Conservation (phyloP, 805 yeast genomes). For the Deakozyma indianensis region DNA sequence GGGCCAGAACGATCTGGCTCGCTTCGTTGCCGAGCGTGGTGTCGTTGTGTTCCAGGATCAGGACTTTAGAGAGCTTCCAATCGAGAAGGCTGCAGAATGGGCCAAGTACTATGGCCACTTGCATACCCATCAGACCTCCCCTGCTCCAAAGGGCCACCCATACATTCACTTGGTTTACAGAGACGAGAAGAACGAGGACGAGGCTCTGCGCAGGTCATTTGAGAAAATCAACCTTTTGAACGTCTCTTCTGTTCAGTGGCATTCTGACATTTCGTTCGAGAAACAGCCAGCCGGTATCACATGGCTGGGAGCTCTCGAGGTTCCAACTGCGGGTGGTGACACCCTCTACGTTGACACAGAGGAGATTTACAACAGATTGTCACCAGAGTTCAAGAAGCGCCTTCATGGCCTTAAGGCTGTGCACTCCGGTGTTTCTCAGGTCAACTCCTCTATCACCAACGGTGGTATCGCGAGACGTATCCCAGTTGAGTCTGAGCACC, state of each 20-base stretch:
- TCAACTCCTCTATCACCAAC: conserved; percentile 26
- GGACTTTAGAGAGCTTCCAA: conserved; percentile 36
- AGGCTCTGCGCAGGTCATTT: conserved; percentile 9
- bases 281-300: conserved; percentile 64
- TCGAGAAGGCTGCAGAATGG: conserved; percentile 26
- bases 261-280: conserved; percentile 63
- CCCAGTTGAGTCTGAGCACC: conserved; percentile 39
- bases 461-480: conserved; percentile 33
- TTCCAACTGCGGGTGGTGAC: conserved; percentile 58
- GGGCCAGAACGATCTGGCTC: conserved; percentile 57
- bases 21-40: conserved; percentile 56
- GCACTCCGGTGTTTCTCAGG: conserved; percentile 32
- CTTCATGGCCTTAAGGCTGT: conserved; percentile 39
- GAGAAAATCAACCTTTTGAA: conserved; percentile 2
- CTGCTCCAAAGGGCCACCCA: conserved; percentile 46
- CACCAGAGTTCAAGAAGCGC: conserved; percentile 47
- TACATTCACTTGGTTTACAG: conserved; percentile 51
- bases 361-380: conserved; percentile 59
- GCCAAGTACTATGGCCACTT: conserved; percentile 55
- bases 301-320: conserved; percentile 46
- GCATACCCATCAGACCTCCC: conserved; percentile 63
- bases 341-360: conserved; percentile 57
- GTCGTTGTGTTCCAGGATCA: conserved; percentile 60
- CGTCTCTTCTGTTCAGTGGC: conserved; percentile 33
- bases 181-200: conserved; percentile 21